Base-by-base conservation (phyloP, 352 stramenopile species). In the Phytophthora sp. region DNA sequence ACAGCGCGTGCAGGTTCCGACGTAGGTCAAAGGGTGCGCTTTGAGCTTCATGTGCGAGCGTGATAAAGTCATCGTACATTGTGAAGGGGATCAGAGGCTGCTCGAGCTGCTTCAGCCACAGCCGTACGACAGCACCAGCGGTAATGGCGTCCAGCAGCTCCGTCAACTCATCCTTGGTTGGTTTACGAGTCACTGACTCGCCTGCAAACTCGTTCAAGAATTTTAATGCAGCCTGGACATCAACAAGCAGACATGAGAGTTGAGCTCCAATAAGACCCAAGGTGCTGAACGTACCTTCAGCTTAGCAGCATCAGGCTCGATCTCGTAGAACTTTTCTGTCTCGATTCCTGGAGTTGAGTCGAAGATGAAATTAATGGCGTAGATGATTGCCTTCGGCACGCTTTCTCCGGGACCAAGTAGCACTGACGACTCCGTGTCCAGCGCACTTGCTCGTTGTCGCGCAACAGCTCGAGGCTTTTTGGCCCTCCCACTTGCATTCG, bases 291-390 rank as follows among this genome's bases (percentile, higher is more conserved):
- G n/a, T 54, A 87, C 84, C 76, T 87, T 79, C 17, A 94, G 78
- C 18, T 84, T 83, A 0, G 54, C 46, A 7, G 67, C 21, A 12
- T 89, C 69, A 0, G 76, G 60, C 8, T 91, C 80, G 1, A 64
- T 28, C 57, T 91, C 78, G 66, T 94, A 94, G 45, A 94, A 94
- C 15, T 62, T 69, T 27, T 79, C 62, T 0, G 80, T 94, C 60
- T 94, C 85, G 38, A 94, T 91, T 3, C 85, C 85, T 30, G 85
- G 83, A 12, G 74, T 82, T 28, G 83, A 92, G 42, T 94, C 78
- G 52, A 90, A 92, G 37, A 94, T 94, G 57, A 89, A 94, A 38
- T 94, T 82, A 55, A 94, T 89, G 27, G 82, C 79, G 32, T 74
- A 75, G 13, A 82, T 66, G 34, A 89, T 68, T 3, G 82, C 72